Evolutionary conservation across 2,329 filamentous ascomycete genomes (phyloP).

Genomic region (Hypoxylon sp.): DNA sequence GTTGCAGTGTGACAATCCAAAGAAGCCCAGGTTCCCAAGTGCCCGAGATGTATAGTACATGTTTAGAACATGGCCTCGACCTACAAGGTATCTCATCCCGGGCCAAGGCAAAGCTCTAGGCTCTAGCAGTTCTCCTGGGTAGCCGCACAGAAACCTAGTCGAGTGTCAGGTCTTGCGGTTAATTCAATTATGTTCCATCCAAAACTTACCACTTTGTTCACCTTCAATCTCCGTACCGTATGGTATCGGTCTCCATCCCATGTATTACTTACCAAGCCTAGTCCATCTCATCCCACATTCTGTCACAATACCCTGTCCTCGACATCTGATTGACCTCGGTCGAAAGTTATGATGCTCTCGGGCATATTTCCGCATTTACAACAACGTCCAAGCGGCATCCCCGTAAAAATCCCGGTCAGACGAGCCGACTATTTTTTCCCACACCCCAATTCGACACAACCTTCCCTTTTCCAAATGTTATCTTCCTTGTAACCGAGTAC

Average conservation of each 20-base stretch:
- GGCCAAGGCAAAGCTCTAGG: conserved; percentile 31
- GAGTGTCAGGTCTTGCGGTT: conserved; percentile 35
- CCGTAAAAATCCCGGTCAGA: conserved; percentile 39
- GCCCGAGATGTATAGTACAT: conserved; percentile 20
- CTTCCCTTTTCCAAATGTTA: conserved; percentile 37
- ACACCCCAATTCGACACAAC: conserved; percentile 42
- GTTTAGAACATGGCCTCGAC: conserved; percentile 40
- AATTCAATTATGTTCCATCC: conserved; percentile 42
- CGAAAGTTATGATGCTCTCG: conserved; percentile 40
- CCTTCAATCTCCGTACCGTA: conserved; percentile 30
- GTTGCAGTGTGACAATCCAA: conserved; percentile 44
- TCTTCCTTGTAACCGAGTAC: conserved; percentile 12
- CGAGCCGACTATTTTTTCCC: conserved; percentile 36
- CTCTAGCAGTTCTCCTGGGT: conserved; percentile 20
- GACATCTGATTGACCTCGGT: conserved; percentile 37
- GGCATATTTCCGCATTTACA: conserved; percentile 44
- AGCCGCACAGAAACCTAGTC: conserved; percentile 37
- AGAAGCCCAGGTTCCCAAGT: conserved; percentile 30
- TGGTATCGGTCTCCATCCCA: conserved; percentile 22
- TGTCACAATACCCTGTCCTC: conserved; percentile 33
- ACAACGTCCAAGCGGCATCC: conserved; percentile 40
- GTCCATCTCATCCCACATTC: conserved; percentile 39
- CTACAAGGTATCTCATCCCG: conserved; percentile 33
- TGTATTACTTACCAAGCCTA: conserved; percentile 37
- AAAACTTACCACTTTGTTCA: conserved; percentile 25